A percentile compares a stretch with the other conserved stretches of the same genome.
Conservation (phyloP, 177 flowering plant genomes). For the Vitis hybrid region DNA sequence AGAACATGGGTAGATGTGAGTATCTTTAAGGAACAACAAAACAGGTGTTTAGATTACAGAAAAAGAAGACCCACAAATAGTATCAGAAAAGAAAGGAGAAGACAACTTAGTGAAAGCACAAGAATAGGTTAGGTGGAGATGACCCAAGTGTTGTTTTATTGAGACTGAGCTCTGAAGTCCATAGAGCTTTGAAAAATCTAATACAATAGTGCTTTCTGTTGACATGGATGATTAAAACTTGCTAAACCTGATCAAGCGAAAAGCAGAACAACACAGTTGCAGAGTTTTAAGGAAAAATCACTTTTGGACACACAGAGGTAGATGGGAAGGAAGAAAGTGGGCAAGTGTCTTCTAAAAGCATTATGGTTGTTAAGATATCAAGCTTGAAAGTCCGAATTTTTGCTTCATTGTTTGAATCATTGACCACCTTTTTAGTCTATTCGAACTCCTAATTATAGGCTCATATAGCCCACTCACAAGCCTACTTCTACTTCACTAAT, state of each 20-base stretch:
- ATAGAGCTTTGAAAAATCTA: constrained; percentile 12
- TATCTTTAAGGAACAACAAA: constrained; percentile 4
- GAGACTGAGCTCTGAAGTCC: constrained; percentile 7
- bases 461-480: neutral
- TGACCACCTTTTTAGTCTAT: constrained; percentile 1
- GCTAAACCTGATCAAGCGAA: constrained; percentile 6
- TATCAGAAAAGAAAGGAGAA: constrained; percentile 7
- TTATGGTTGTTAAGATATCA: neutral
- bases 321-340: constrained; percentile 8
- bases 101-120: constrained; percentile 1
- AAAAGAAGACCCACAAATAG: constrained; percentile 18
- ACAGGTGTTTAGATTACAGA: neutral
- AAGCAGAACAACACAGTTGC: constrained; percentile 8
- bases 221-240: constrained; percentile 3
- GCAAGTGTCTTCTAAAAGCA: constrained; percentile 3
- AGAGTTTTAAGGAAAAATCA: neutral
- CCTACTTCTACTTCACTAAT: neutral
- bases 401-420: neutral
- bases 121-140: constrained; percentile 10
- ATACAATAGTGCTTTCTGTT: neutral
- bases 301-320: neutral
- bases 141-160: neutral
- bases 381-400: neutral
- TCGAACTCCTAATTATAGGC: neutral
- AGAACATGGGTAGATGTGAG: constrained; percentile 7